Evolutionary conservation across 2,329 filamentous ascomycete genomes (phyloP).

Genomic region (Coniochaeta sp.): DNA sequence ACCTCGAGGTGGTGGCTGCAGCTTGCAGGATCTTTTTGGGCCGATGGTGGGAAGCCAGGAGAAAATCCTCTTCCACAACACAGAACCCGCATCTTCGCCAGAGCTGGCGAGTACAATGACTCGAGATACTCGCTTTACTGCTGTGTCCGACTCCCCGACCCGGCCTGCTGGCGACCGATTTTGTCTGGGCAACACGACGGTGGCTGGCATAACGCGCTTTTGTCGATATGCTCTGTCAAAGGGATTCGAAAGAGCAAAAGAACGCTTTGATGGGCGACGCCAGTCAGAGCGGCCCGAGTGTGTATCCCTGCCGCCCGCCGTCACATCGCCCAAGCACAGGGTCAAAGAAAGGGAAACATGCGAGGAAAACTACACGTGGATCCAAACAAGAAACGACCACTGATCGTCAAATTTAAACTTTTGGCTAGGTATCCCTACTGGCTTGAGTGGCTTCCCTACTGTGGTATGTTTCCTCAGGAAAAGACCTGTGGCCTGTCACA

Average conservation of each 20-base stretch:
- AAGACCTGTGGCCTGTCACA: too few relatives aligned
- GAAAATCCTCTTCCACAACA: neutral
- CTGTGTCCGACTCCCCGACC: neutral
- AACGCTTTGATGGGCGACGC: neutral
- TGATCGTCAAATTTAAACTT: neutral
- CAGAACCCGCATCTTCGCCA: neutral
- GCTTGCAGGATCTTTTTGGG: neutral
- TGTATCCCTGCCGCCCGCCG: neutral
- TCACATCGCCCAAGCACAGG: neutral
- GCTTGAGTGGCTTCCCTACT: too few relatives aligned
- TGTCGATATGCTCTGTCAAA: neutral
- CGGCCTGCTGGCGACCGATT: neutral
- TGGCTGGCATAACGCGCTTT: neutral
- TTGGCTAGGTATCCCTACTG: neutral
- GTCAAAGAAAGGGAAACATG: slow-evolving; percentile 1
- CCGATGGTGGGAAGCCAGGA: neutral
- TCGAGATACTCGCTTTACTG: neutral
- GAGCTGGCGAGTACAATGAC: neutral
- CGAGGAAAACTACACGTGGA: neutral
- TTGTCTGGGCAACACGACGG: neutral
- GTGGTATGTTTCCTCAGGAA: too few relatives aligned
- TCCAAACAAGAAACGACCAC: neutral
- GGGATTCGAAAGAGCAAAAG: neutral
- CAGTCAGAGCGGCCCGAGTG: neutral
- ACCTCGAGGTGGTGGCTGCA: neutral